These are phyloP conservation scores for Rhypophila decipiens DNA, from an alignment of 495 filamentous ascomycete species.

Conservation along the genomic window DNA sequence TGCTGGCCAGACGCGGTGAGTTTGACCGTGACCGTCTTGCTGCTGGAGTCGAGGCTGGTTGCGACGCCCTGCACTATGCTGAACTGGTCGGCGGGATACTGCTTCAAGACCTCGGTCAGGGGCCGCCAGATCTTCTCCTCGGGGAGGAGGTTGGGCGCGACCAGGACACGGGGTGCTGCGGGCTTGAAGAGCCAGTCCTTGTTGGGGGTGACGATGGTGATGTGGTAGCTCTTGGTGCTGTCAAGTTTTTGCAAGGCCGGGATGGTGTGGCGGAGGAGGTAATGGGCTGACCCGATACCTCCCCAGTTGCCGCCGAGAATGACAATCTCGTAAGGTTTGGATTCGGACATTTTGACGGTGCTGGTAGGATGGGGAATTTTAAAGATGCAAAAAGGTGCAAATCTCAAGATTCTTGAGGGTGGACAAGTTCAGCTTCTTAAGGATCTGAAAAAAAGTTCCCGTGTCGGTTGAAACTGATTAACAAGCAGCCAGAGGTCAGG, in stretches of 20 bases:
- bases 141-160: constrained; percentile 26
- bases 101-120: neutral
- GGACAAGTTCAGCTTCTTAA: too few species aligned
- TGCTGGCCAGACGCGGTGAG: neutral
- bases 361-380: too few species aligned
- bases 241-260: constrained; percentile 20
- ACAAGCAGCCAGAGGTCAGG: too few species aligned
- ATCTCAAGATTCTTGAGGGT: too few species aligned
- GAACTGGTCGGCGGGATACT: neutral
- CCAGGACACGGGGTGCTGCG: constrained; percentile 33
- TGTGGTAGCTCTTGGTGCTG: constrained; percentile 19
- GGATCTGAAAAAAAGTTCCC: too few species aligned
- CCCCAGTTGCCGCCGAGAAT: constrained; percentile 34
- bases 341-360: neutral
- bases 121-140: constrained; percentile 17
- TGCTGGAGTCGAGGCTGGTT: neutral
- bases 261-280: constrained; percentile 27
- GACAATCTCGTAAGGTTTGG: constrained; percentile 25
- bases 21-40: neutral
- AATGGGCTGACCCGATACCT: constrained; percentile 30
- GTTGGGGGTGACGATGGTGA: constrained; percentile 36
- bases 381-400: too few species aligned
- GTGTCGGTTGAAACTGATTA: too few species aligned
- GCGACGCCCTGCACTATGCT: neutral
- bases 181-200: constrained; percentile 36